Evolutionary conservation across 1,139 yeast species (phyloP), one percentile per base, ranked within the genome.

Genomic region (Scheffersomyces lignicola): DNA sequence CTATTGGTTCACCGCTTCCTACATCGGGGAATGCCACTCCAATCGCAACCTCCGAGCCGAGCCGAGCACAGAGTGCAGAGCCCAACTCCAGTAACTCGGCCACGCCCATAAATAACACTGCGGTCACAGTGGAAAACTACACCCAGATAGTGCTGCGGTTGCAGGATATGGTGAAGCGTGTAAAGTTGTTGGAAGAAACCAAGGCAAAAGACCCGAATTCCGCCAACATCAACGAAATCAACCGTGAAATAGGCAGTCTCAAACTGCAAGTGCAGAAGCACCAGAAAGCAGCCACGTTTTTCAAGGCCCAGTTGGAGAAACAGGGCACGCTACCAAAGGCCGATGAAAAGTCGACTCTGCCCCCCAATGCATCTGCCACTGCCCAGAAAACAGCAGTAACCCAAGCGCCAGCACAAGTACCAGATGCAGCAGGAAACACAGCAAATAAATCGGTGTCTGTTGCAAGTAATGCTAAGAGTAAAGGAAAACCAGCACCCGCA

Each of bases 151-250:
- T 62, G 32, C 54, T 57, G 4, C 49, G 63, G 24, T 49, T 65
- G 18, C 56, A 51, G 28, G 76, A 69, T 34, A 67, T 73, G 36
- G 73, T 69, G 33, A 58, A 67, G 29, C 73, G 69, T 41, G 51
- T 56, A 22, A 53, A 54, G 22, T 52, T 45, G 29, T 42, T 57
- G n/a, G 54, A 51, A 24, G 57, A 51, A 22, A 48, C 51, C 7
- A 55, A 57, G 34, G 50, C 49, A 31, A 48, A 50, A 18, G 53
- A 51, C 59, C 10, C 65, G 63, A 40, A 39, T 52, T 13, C 24
- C 11, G 14, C 24, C 9, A 28, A 33, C 13, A 22, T 33, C 15
- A 50, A 59, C 2, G 52, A 54, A 13, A 51, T 62, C 7, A 70
- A 65, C 22, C 48, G 52, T 29, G 69, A 66, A 42, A 52, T 65